A percentile compares a stretch with the other conserved stretches of the same genome.
Conservation (phyloP, 2,329 filamentous ascomycete genomes). For the Alternaria sp. region DNA sequence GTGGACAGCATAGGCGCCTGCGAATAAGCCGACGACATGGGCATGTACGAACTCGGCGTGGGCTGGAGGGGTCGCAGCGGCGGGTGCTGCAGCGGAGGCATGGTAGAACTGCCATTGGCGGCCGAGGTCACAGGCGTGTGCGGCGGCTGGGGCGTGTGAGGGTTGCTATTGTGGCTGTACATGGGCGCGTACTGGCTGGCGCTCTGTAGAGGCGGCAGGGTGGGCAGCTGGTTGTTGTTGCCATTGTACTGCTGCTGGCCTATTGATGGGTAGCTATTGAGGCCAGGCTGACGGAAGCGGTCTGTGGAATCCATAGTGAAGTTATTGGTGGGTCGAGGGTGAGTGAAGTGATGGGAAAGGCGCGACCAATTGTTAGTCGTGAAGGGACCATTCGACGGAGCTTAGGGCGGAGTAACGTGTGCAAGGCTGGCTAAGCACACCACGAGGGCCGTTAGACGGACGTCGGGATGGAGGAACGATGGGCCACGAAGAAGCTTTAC, state of each 20-base stretch:
- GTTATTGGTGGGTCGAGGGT: slow-evolving; percentile 13
- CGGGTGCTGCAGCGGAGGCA: slow-evolving; percentile 47
- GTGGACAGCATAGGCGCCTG: slow-evolving; percentile 44
- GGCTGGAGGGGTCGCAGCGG: slow-evolving; percentile 48
- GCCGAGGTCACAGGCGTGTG: slow-evolving; percentile 46
- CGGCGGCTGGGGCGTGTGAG: slow-evolving; percentile 46
- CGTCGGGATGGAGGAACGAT: slow-evolving; percentile 33
- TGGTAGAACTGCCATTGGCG: slow-evolving; percentile 36
- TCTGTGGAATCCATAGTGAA: slow-evolving; percentile 42
- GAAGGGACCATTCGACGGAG: slow-evolving; percentile 41
- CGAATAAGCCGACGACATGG: slow-evolving; percentile 44
- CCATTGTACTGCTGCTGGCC: slow-evolving; percentile 40
- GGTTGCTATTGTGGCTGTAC: slow-evolving; percentile 47
- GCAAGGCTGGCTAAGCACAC: slow-evolving; percentile 31
- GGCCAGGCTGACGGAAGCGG: slow-evolving; percentile 45
- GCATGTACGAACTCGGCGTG: slow-evolving; percentile 44
- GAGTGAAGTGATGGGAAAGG: slow-evolving; percentile 25
- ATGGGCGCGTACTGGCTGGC: slow-evolving; percentile 37
- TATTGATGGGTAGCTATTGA: slow-evolving; percentile 42
- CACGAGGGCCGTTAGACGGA: slow-evolving; percentile 32
- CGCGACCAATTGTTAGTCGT: slow-evolving; percentile 42
- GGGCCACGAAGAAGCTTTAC: slow-evolving; percentile 40
- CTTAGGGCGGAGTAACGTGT: slow-evolving; percentile 26
- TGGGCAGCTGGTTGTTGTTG: slow-evolving; percentile 39
- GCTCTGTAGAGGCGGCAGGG: slow-evolving; percentile 45